A percentile compares a stretch with the other conserved stretches of the same genome.
phyloP scores from a whole-genome alignment of 768 basidiomycete genomes.

The Boletus rubescentipes region DNA sequence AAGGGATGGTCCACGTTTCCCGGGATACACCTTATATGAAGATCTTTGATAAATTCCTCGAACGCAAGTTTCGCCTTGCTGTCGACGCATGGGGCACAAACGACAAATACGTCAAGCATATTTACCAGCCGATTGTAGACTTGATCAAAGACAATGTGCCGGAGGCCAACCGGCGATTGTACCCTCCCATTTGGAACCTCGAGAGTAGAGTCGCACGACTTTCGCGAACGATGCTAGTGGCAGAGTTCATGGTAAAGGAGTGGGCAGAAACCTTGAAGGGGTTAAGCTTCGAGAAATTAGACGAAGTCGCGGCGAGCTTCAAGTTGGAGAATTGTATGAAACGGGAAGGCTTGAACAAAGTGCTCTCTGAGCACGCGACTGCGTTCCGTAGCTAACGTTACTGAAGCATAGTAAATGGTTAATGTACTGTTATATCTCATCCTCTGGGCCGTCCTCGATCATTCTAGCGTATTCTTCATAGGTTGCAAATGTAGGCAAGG shows the following conservation, averaged over 20 bases:
- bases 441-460: conserved; percentile 62
- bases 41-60: too few relatives aligned
- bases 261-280: conserved; percentile 35
- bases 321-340: conserved; percentile 41
- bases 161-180: conserved; percentile 24
- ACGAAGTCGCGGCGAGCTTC: conserved; percentile 42
- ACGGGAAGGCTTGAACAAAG: conserved; percentile 14
- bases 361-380: conserved; percentile 1
- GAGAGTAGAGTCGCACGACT: conserved; percentile 19
- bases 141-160: too few relatives aligned
- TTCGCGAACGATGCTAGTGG: conserved; percentile 29
- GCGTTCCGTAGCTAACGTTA: neutral
- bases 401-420: neutral
- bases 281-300: conserved; percentile 35
- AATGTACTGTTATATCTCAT: conserved; percentile 20
- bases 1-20: conserved; percentile 40
- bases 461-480: conserved; percentile 85
- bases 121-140: too few relatives aligned
- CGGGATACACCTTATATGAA: too few relatives aligned
- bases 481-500: conserved; percentile 79
- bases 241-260: conserved; percentile 30
- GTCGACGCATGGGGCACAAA: too few relatives aligned
- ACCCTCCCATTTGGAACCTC: conserved; percentile 15
- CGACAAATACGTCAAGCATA: too few relatives aligned
- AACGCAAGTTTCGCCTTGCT: too few relatives aligned